Base-by-base conservation (phyloP, 495 filamentous ascomycete species). In the Penicillium flavigenum region DNA sequence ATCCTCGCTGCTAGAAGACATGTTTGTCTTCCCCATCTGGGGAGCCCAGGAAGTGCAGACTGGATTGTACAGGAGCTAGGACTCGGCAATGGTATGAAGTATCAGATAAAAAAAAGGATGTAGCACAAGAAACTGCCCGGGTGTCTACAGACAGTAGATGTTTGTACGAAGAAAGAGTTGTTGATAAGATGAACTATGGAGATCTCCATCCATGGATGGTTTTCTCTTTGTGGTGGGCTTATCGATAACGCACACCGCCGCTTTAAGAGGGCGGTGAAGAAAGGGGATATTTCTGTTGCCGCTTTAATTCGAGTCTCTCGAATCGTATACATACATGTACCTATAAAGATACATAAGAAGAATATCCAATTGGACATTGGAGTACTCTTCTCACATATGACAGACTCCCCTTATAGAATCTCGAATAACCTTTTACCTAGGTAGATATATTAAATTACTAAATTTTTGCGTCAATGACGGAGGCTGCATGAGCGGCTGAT, bases 121-220 rank as follows among this genome's bases (percentile, higher is more conserved):
- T 0, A 48, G 24, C 26, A 12, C 46, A 47, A 9, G 5, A 17
- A 39, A 4, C 22, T 24, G 24, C n/a, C 7, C 36, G 20, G 20
- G 20, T 29, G 24, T 29, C 14, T 4, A 0, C 24, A 26, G 24
- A 29, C 12, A n/a, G 7, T n/a, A 16, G 34, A 17, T 20, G 19
- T 8, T n/a, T 50, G 32, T 14, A 49, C 27, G 8, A 34, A 49
- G 17, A 12, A n/a, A 26, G 32, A 41, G 16, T 42, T 47, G 20
- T 56, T 43, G 16, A 50, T 19, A 44, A 38, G 24, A 32, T 54
- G 56, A 53, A 63, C 52, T 42, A 46, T 59, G 27, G 34, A 41
- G 26, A 43, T 8, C 12, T 8, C 12, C 4, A 5, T 47, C 26
- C 27, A 31, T 47, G 24, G 16, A 34, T 46, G 27, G 42, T 39